Conservation (phyloP, 306 rosid species). For the Cyamopsis tetragonoloba region DNA sequence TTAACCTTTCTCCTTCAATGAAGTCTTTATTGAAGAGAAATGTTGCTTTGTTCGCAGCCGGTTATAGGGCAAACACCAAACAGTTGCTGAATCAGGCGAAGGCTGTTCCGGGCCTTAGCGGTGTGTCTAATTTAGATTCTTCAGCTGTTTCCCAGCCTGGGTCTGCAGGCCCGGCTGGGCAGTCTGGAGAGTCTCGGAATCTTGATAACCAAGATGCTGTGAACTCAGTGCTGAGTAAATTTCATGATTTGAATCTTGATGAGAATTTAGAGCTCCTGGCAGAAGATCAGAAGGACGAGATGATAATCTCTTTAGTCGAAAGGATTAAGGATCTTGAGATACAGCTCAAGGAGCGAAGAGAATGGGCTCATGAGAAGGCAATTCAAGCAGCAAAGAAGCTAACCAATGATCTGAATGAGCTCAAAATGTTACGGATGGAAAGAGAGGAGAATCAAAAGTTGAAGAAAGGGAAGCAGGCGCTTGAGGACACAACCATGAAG, state of each 20-base stretch:
- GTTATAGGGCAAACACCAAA: slow-evolving; percentile 79
- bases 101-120: slow-evolving; percentile 20
- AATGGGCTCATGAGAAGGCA: slow-evolving; percentile 96
- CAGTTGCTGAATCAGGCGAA: slow-evolving; percentile 44
- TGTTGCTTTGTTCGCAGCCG: slow-evolving; percentile 93
- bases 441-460: slow-evolving; percentile 89
- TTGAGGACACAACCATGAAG: slow-evolving; percentile 90
- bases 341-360: slow-evolving; percentile 79
- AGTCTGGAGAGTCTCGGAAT: slow-evolving; percentile 47
- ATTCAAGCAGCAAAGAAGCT: slow-evolving; percentile 94
- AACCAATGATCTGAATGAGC: slow-evolving; percentile 78
- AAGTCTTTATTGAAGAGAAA: slow-evolving; percentile 74
- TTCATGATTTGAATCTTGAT: slow-evolving; percentile 80
- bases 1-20: slow-evolving; percentile 88
- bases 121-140: slow-evolving; percentile 38
- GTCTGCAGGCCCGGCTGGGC: slow-evolving; percentile 38
- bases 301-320: slow-evolving; percentile 63
- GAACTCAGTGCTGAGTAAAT: slow-evolving; percentile 70
- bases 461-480: slow-evolving; percentile 84
- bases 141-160: slow-evolving; percentile 41
- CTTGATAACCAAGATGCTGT: slow-evolving; percentile 62
- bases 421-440: slow-evolving; percentile 81
- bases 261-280: slow-evolving; percentile 75
- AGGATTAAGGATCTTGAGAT: slow-evolving; percentile 87
- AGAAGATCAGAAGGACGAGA: slow-evolving; percentile 89